Percentiles rank a stretch among this genome's conserved stretches.
phyloP scores from a whole-genome alignment of 2,329 filamentous ascomycete genomes.

The Lecanicillium sp. region DNA sequence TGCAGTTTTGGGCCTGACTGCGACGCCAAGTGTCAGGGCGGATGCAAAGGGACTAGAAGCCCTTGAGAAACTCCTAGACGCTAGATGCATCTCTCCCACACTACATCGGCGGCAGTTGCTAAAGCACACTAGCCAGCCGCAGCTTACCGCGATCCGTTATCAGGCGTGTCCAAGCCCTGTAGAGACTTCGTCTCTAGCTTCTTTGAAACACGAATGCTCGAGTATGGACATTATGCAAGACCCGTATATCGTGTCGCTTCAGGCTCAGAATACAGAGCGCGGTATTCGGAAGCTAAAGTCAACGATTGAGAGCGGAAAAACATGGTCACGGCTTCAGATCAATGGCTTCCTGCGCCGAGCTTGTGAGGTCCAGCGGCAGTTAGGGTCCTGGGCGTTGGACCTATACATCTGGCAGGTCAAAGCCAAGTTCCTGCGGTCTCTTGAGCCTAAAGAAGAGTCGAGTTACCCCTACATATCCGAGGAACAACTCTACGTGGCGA shows the following conservation, averaged over 20 bases:
- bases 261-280: slow-evolving; percentile 29
- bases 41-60: slow-evolving; percentile 45
- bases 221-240: slow-evolving; percentile 50
- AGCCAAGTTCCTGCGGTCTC: slow-evolving; percentile 19
- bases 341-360: slow-evolving; percentile 43
- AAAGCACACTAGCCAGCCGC: slow-evolving; percentile 55
- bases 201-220: slow-evolving; percentile 31
- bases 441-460: slow-evolving; percentile 13
- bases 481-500: slow-evolving; percentile 48
- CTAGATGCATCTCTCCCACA: slow-evolving; percentile 60
- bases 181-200: slow-evolving; percentile 28
- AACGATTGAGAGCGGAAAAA: slow-evolving; percentile 34
- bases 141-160: slow-evolving; percentile 33
- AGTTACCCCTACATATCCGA: slow-evolving; percentile 33
- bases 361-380: slow-evolving; percentile 41
- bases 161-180: slow-evolving; percentile 1
- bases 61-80: slow-evolving; percentile 63
- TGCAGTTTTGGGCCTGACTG: slow-evolving; percentile 68
- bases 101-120: slow-evolving; percentile 61
- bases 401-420: slow-evolving; percentile 50
- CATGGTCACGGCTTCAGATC: slow-evolving; percentile 47
- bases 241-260: slow-evolving; percentile 46
- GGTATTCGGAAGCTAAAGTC: slow-evolving; percentile 28
- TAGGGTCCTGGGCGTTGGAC: slow-evolving; percentile 63
- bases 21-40: slow-evolving; percentile 63